A percentile compares a stretch with the other conserved stretches of the same genome.
Conservation (phyloP, 2,329 filamentous ascomycete genomes). For the Aspergillus persii region DNA sequence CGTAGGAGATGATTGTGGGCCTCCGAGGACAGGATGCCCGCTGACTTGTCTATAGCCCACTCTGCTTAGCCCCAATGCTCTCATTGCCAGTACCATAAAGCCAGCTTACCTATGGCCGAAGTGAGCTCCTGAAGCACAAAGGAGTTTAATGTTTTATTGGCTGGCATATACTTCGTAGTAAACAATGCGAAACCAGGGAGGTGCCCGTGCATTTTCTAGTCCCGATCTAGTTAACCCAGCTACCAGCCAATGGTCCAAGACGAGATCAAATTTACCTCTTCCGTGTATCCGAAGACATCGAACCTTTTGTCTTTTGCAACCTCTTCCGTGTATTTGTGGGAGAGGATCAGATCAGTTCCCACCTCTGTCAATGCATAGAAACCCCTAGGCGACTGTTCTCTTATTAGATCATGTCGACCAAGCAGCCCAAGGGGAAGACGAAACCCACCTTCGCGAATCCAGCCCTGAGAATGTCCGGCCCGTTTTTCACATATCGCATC, state of each 20-base stretch:
- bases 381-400: neutral
- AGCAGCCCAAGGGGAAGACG: neutral
- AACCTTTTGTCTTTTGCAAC: too few relatives aligned
- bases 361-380: neutral
- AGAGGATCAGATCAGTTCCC: neutral
- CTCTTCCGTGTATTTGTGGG: neutral
- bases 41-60: neutral
- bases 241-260: neutral
- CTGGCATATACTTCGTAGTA: neutral
- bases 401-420: neutral
- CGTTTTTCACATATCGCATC: neutral
- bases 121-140: neutral
- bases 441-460: neutral
- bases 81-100: neutral
- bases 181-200: neutral
- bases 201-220: neutral
- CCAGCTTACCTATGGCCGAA: neutral
- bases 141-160: neutral
- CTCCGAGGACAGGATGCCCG: neutral
- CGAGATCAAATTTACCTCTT: neutral
- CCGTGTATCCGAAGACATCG: too few relatives aligned
- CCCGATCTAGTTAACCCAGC: neutral
- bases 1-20: neutral
- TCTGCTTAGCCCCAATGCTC: neutral
- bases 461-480: neutral